Base-by-base conservation (phyloP, 106 monocot genomes). In the Narthecium ossifragum region DNA sequence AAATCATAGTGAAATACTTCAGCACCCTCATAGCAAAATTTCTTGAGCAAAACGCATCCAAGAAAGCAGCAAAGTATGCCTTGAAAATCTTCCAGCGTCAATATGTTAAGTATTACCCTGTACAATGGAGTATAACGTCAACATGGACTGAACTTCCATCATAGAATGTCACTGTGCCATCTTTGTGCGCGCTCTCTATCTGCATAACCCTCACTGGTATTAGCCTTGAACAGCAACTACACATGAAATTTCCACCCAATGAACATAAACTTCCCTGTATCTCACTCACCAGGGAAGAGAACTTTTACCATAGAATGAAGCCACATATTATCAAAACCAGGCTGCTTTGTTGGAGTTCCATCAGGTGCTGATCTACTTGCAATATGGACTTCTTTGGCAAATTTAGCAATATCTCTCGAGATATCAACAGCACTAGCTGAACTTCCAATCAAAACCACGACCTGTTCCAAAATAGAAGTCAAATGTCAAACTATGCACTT, bases 71-170 rank as follows among this genome's bases (percentile, higher is more conserved):
- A 7, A 43, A 43, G 14, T 13, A 43, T 2, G 14, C 43, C 2
- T 43, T 11, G 43, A 43, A 4, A 43, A 43, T 43, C 4, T 6
- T 43, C 17, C 4, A 10, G 43, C 4, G 18, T 18, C 15, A 20
- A 34, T 33, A 9, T 3, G 8, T 17, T 51, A 24, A 31, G 52
- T 71, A 64, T n/a, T 96, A 90, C 98, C 98, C 98, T 15, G 98
- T 98, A 63, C 98, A 98, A 53, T 98, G 98, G 22, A 98, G 60
- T 57, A 98, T 91, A 63, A 98, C 79, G 79, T 98, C 87, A 59
- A 52, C 90, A 18, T 64, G 51, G 21, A 66, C 41, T 41, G 61
- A 48, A 53, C 58, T 68, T 60, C 67, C 67, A 59, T 63, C 71
- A 29, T 62, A 47, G 26, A 78, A 67, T 28, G 52, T 57, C 21